Evolutionary conservation across 2,329 filamentous ascomycete species (phyloP).

Genomic region (Arthrobotrys iridis): DNA sequence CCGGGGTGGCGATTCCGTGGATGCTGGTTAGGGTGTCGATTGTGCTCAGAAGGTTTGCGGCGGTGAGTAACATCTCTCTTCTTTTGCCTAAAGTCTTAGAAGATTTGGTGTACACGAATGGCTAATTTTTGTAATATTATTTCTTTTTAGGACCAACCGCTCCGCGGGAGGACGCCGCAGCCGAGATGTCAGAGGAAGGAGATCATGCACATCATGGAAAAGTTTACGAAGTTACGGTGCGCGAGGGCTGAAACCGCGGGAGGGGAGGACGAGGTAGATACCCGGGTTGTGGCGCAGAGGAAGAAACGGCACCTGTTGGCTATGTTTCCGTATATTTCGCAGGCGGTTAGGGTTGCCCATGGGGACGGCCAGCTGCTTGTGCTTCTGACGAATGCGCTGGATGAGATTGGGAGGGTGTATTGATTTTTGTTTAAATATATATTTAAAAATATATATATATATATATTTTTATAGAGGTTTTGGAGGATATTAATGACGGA

Average conservation of each 20-base stretch:
- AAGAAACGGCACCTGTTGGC: conserved; percentile 77
- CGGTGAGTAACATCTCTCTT: conserved; percentile 60
- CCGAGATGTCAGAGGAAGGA: conserved; percentile 83
- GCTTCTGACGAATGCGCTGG: conserved; percentile 70
- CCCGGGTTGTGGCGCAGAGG: conserved; percentile 68
- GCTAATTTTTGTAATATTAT: conserved; percentile 15
- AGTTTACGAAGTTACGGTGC: conserved; percentile 67
- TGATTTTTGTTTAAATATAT: background rate
- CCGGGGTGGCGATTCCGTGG: conserved; percentile 79
- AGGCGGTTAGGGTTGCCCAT: conserved; percentile 70
- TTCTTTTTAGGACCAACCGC: conserved; percentile 74
- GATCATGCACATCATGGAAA: conserved; percentile 74
- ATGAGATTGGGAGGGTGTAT: conserved; percentile 71
- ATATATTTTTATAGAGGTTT: background rate
- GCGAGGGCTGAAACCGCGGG: conserved; percentile 53
- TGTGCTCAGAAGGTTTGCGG: conserved; percentile 83
- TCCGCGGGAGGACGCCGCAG: conserved; percentile 88
- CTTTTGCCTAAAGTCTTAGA: no score
- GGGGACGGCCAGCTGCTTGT: conserved; percentile 71
- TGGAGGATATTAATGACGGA: background rate
- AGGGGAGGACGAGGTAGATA: conserved; percentile 59
- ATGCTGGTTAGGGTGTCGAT: conserved; percentile 83
- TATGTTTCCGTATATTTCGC: conserved; percentile 80
- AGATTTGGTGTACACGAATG: background rate
- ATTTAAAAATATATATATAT: background rate